Conservation (phyloP, 208 protist species). For the Crithidia mellificae region DNA sequence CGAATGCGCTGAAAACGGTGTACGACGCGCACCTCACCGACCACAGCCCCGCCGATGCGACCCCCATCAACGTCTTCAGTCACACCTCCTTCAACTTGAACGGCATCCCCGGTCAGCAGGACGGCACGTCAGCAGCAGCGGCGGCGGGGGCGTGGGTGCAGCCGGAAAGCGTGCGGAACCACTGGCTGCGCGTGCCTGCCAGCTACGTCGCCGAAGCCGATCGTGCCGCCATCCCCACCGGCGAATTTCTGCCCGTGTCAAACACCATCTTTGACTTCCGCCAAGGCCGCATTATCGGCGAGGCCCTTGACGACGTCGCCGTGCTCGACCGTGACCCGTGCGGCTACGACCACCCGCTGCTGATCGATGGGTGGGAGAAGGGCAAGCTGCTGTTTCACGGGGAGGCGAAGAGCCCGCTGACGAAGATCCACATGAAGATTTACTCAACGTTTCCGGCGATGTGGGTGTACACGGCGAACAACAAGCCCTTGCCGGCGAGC, state of each 20-base stretch:
- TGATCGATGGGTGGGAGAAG: constrained; percentile 44
- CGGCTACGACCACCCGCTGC: constrained; percentile 64
- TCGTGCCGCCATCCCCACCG: constrained; percentile 43
- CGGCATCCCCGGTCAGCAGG: constrained; percentile 40
- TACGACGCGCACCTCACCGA: constrained; percentile 49
- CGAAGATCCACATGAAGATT: constrained; percentile 58
- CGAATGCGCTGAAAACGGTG: constrained; percentile 39
- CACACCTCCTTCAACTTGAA: constrained; percentile 74
- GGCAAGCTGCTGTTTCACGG: constrained; percentile 46
- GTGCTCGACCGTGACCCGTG: constrained; percentile 48
- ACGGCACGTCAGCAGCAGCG: too few relatives aligned
- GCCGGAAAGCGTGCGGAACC: constrained; percentile 39
- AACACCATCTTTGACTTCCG: constrained; percentile 50
- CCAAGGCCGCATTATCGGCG: constrained; percentile 30
- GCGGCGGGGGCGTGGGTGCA: constrained; percentile 28
- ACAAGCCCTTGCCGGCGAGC: constrained; percentile 42
- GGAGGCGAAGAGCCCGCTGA: constrained; percentile 44
- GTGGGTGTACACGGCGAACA: constrained; percentile 77
- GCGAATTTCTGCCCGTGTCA: constrained; percentile 35
- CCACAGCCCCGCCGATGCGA: constrained; percentile 35
- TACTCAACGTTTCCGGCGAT: constrained; percentile 62
- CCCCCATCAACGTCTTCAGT: constrained; percentile 56
- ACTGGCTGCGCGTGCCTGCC: constrained; percentile 43
- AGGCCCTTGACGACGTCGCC: constrained; percentile 37
- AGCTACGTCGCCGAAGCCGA: constrained; percentile 38